Conservation (phyloP, 2,329 filamentous ascomycete genomes). For the Alternaria triticina region DNA sequence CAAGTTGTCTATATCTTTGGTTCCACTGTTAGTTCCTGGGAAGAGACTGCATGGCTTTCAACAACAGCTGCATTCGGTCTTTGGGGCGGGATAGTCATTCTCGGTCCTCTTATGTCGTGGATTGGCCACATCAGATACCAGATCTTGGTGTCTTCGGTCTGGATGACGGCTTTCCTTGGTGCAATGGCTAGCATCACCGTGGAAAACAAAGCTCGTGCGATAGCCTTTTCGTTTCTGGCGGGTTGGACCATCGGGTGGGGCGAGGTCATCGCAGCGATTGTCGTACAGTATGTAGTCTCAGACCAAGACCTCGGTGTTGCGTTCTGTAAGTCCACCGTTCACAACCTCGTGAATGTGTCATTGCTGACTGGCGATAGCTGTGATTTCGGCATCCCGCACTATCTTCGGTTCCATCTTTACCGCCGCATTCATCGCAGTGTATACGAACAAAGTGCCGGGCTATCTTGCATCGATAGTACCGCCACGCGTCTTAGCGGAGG, state of each 20-base stretch:
- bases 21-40: slow-evolving; percentile 24
- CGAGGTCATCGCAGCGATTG: slow-evolving; percentile 19
- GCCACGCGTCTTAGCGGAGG: background rate
- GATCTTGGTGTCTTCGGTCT: slow-evolving; percentile 15
- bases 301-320: background rate
- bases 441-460: background rate
- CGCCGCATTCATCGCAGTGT: background rate
- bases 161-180: slow-evolving; percentile 23
- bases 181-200: slow-evolving; percentile 24
- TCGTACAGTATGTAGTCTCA: background rate
- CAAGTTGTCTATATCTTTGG: slow-evolving; percentile 27
- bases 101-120: slow-evolving; percentile 30
- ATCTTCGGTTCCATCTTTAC: background rate
- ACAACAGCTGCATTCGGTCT: slow-evolving; percentile 38
- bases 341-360: background rate
- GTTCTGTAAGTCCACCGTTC: background rate
- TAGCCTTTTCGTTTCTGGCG: slow-evolving; percentile 19
- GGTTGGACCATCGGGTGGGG: slow-evolving; percentile 24
- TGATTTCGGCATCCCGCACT: background rate
- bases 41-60: slow-evolving; percentile 35
- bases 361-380: background rate
- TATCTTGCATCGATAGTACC: background rate
- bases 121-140: slow-evolving; percentile 29
- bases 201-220: slow-evolving; percentile 12
- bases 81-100: slow-evolving; percentile 36